These are phyloP conservation scores for Avicennia marina DNA, from an alignment of 257 asterid species.

Conservation along the genomic window DNA sequence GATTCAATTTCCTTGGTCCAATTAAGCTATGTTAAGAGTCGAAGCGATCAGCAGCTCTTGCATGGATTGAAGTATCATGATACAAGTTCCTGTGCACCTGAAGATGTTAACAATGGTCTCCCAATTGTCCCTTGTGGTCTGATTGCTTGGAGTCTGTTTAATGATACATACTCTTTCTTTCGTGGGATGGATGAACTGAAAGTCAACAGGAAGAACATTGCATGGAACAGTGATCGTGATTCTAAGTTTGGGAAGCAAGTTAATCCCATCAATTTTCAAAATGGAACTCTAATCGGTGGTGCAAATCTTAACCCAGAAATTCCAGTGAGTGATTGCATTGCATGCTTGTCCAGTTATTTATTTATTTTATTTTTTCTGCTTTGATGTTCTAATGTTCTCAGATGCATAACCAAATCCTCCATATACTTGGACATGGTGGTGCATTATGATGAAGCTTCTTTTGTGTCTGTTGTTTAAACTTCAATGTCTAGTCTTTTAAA, in stretches of 20 bases:
- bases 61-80: constrained; percentile 44
- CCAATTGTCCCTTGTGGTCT: constrained; percentile 84
- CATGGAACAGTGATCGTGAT: constrained; percentile 82
- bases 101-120: constrained; percentile 46
- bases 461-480: too few relatives aligned
- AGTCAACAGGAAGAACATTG: constrained; percentile 56
- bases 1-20: constrained; percentile 14
- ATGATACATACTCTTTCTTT: constrained; percentile 60
- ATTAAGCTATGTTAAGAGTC: constrained; percentile 70
- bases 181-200: constrained; percentile 47
- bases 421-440: not conserved
- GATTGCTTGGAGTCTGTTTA: constrained; percentile 79
- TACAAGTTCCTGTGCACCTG: constrained; percentile 56
- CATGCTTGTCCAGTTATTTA: too few relatives aligned
- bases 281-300: constrained; percentile 68
- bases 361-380: constrained; percentile 1
- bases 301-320: constrained; percentile 52
- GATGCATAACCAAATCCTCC: not conserved
- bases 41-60: constrained; percentile 63
- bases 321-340: constrained; percentile 59
- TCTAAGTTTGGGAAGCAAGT: constrained; percentile 73
- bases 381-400: constrained; percentile 17
- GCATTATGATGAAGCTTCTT: too few relatives aligned
- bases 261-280: constrained; percentile 69
- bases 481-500: too few relatives aligned